Evolutionary conservation across 441 rosid genomes (phyloP).

Genomic region (Hura crepitans): DNA sequence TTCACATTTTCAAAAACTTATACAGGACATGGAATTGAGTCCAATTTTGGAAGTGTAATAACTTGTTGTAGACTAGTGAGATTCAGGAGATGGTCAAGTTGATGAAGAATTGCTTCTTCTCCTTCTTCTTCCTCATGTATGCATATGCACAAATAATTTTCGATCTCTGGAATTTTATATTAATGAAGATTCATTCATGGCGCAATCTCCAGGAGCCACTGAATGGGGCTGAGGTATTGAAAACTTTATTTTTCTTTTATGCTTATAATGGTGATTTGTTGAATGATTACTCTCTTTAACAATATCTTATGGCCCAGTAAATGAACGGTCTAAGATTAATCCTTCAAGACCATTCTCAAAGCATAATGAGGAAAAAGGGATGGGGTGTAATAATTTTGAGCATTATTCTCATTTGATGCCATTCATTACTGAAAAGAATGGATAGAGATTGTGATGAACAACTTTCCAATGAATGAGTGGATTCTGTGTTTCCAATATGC

Average conservation of each 20-base stretch:
- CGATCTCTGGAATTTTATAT: not conserved
- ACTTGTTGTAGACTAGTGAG: not conserved
- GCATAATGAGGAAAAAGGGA: not conserved
- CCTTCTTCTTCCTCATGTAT: not conserved
- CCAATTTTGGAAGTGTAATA: not conserved
- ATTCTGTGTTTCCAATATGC: conserved; percentile 9
- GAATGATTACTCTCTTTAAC: not conserved
- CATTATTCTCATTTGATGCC: conserved; percentile 12
- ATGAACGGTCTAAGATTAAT: not conserved
- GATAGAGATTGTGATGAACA: conserved; percentile 5
- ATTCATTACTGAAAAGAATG: not conserved
- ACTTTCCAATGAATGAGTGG: not conserved
- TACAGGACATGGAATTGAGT: not conserved
- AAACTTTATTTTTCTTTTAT: not conserved
- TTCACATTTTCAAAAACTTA: not conserved
- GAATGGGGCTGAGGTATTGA: not conserved
- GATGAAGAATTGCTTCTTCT: not conserved
- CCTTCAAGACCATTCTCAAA: not conserved
- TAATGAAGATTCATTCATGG: not conserved
- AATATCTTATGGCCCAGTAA: not conserved
- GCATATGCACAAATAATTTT: not conserved
- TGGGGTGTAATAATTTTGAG: not conserved
- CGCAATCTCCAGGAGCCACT: not conserved
- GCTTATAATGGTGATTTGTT: not conserved
- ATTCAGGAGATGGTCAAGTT: not conserved